Evolutionary conservation across 2,329 filamentous ascomycete genomes (phyloP), one percentile per base, ranked within the genome.

Genomic region (Shiraia sp.): DNA sequence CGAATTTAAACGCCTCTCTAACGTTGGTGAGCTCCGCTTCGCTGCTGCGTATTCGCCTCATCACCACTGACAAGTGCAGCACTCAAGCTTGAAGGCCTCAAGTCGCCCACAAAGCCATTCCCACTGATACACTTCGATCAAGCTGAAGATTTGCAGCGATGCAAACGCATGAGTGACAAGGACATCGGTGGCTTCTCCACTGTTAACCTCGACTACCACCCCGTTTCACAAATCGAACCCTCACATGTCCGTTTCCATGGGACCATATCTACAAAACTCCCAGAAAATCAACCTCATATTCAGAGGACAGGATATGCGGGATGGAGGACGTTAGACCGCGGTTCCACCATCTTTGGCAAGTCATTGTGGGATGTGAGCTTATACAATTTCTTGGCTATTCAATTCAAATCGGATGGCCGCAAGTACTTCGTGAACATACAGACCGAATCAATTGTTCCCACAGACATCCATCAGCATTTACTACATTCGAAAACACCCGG

Each of bases 341-440:
- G 79, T 3, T 73, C 82, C 7, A 95, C 89, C 14, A 69, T 96
- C n/a, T 96, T 97, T 61, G 93, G 93, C 28, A 86, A 85, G 41
- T 77, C 87, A 24, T 74, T 90, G 15, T 96, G 90, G 89, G 86
- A 97, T 65, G 86, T 96, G 37, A 91, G 96, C 61, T 85, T 88
- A 2, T 97, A 95, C 72, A 75, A 80, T 10, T 96, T 90, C 70
- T 83, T 99, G 8, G 92, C 90, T 0, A 72, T 99, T 61, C 86
- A 91, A 10, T 79, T 99, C 57, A 93, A 90, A 68, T 92, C 88
- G 3, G 93, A 97, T 65, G 91, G 90, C 12, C 79, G 93, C 45
- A 87, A 88, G 59, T 99, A 97, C 74, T 89, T 96, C 43, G 83
- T 99, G 61, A 99, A 99, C 70, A 75, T 99, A 12, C 93, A 97